phyloP scores from a whole-genome alignment of 208 protist genomes.

The Acanthamoeba royreba region DNA sequence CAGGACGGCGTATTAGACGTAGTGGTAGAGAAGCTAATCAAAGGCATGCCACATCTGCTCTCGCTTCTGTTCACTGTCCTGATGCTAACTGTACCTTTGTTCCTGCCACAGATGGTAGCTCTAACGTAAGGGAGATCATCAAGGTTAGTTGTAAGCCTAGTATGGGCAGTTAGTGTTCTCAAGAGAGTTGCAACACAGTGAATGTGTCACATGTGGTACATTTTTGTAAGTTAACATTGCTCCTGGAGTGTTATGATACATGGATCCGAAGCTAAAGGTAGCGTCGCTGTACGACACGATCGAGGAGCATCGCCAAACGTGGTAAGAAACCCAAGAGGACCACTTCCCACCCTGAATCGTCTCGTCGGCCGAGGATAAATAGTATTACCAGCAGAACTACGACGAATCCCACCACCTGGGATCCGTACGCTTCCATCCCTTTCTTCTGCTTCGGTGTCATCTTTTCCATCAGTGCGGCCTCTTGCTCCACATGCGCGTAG shows the following conservation, averaged over 20 bases:
- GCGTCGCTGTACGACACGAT: not conserved
- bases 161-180: not conserved
- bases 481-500: too few relatives aligned
- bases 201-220: not conserved
- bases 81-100: not conserved
- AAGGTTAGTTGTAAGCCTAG: not conserved
- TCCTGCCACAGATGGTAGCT: not conserved
- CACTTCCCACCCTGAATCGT: not conserved
- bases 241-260: not conserved
- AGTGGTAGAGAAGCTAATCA: not conserved
- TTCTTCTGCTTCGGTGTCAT: not conserved
- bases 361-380: not conserved
- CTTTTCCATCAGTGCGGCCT: not conserved
- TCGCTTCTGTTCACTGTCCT: not conserved
- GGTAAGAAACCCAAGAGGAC: not conserved
- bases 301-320: not conserved
- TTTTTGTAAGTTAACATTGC: not conserved
- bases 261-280: not conserved
- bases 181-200: not conserved
- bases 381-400: not conserved
- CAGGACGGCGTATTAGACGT: not conserved
- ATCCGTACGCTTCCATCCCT: too few relatives aligned
- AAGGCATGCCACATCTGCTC: not conserved
- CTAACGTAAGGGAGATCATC: conserved; percentile 34
- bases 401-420: not conserved